Evolutionary conservation across 2,329 filamentous ascomycete genomes (phyloP).

Genomic region (Aspergillus bombycis): DNA sequence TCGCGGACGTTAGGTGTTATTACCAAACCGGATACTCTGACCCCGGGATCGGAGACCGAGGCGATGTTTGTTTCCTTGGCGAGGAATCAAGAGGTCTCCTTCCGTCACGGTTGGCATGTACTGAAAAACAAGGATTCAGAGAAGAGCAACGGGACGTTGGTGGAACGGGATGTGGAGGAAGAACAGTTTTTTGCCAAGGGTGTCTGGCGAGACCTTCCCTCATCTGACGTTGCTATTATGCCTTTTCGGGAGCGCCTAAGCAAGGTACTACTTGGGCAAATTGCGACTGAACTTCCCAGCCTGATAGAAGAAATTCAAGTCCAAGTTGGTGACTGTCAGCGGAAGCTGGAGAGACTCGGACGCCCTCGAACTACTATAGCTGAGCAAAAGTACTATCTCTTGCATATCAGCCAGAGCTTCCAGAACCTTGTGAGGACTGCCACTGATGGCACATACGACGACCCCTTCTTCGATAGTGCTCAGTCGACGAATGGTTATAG

Average conservation of each 20-base stretch:
- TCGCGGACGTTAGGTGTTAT: conserved; percentile 50
- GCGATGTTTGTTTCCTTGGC: conserved; percentile 42
- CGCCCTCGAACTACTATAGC: conserved; percentile 25
- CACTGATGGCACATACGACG: conserved; percentile 37
- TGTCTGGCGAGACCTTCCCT: conserved; percentile 31
- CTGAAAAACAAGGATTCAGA: conserved; percentile 50
- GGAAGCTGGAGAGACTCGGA: conserved; percentile 29
- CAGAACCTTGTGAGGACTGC: conserved; percentile 38
- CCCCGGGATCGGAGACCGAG: conserved; percentile 41
- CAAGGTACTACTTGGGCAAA: conserved; percentile 38
- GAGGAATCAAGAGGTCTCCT: conserved; percentile 47
- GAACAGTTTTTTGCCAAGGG: conserved; percentile 34
- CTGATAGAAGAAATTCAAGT: conserved; percentile 42
- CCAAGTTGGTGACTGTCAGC: conserved; percentile 37
- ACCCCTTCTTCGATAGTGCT: conserved; percentile 35
- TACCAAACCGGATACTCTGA: conserved; percentile 50
- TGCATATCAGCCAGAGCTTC: conserved; percentile 44
- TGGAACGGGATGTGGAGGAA: conserved; percentile 34
- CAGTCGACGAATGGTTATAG: conserved; percentile 26
- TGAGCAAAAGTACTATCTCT: conserved; percentile 30
- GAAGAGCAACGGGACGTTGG: conserved; percentile 26
- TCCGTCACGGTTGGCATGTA: conserved; percentile 55
- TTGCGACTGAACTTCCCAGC: conserved; percentile 37
- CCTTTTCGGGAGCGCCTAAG: conserved; percentile 36
- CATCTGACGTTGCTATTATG: conserved; percentile 32